Percentiles rank a stretch among this genome's conserved stretches.
These are phyloP conservation scores for Tilletia walkeri DNA, from an alignment of 1,284 basidiomycete species.

Conservation along the genomic window DNA sequence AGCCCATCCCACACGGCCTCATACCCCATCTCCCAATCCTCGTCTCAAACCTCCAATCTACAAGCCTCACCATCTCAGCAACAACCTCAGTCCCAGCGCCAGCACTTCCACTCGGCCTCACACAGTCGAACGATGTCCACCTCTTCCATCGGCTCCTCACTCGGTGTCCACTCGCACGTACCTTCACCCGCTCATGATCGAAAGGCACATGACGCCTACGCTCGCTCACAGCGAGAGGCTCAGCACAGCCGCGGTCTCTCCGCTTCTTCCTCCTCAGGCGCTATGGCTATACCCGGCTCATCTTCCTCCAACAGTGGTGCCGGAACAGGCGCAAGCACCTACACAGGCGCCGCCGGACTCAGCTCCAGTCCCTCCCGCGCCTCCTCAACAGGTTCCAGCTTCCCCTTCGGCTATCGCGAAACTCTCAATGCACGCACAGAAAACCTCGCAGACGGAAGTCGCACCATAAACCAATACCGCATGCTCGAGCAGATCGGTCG, in stretches of 20 bases:
- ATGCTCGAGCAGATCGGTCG: slow-evolving; percentile 47
- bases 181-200: slow-evolving; percentile 13
- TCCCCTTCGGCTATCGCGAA: slow-evolving; percentile 30
- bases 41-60: too few relatives aligned
- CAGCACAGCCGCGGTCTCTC: slow-evolving; percentile 3
- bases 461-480: slow-evolving; percentile 53
- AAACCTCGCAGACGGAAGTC: slow-evolving; percentile 47
- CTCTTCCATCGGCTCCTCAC: slow-evolving; percentile 1
- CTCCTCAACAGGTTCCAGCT: neutral
- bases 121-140: neutral
- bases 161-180: neutral
- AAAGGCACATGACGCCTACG: slow-evolving; percentile 6
- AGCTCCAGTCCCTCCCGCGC: neutral
- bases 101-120: neutral
- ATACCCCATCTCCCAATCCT: too few relatives aligned
- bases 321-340: neutral
- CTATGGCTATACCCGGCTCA: neutral
- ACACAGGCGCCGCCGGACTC: neutral
- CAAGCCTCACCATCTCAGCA: neutral
- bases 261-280: neutral
- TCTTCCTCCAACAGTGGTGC: neutral
- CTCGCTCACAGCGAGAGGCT: slow-evolving; percentile 9
- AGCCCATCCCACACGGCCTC: too few relatives aligned
- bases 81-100: too few relatives aligned
- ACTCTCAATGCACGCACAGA: slow-evolving; percentile 49